Base-by-base conservation (phyloP, 495 filamentous ascomycete genomes). In the Penicillium cataractarum region DNA sequence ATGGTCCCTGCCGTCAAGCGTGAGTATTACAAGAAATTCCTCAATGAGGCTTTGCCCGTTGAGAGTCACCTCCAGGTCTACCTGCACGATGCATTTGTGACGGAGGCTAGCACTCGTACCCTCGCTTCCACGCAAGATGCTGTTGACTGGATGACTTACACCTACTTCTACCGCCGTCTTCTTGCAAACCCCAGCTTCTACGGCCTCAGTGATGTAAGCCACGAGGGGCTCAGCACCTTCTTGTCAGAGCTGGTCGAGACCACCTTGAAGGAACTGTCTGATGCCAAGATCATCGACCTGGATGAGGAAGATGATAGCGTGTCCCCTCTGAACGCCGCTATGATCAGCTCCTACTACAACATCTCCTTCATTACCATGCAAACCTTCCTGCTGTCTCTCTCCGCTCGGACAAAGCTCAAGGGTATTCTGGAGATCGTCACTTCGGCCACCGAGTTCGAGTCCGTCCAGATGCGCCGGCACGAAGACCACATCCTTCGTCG, bases 321-420 rank as follows among this genome's bases (percentile, higher is more conserved):
- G 57, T 86, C 90, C 8, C 92, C 95, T 22, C 84, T 96, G 63
- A 97, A 99, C 66, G 90, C 95, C 1, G 94, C 94, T 39, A 97
- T 96, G 91, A 98, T 99, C 71, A 93, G 92, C 7, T 92, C 95
- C 3, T 98, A 98, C 79, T 99, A 98, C 84, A 97, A 97, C 74
- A 97, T 99, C 63, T 98, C 96, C 19, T 97, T 97, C 78, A 90
- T 97, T 76, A 99, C 95, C 24, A 98, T 98, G 95, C 93, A 99
- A 77, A 99, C 96, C 5, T 96, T 98, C 84, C 80, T 98, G n/a
- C 82, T 98, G n/a, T 98, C 96, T 24, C 81, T 99, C 31, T 92
- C 84, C 2, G 87, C 85, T 44, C 90, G 89, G 59, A 97, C 92
- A 4, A 97, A 96, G 78, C 85, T 98, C 60, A 98, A 97, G 82